Base-by-base conservation (phyloP, 2,329 filamentous ascomycete genomes). In the Fusarium goolgardi region DNA sequence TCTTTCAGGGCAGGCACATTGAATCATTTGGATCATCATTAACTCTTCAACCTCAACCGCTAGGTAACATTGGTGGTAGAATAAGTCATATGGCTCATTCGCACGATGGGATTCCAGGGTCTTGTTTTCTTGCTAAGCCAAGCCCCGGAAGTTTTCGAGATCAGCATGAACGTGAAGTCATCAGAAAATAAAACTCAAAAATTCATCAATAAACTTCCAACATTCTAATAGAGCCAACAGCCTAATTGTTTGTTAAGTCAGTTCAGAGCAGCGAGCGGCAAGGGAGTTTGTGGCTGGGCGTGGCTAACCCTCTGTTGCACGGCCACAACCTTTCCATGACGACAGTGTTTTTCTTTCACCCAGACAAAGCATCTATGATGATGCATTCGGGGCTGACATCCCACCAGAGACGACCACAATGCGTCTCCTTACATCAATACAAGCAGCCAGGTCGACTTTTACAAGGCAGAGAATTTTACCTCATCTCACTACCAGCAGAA, bases 301-400 rank as follows among this genome's bases (percentile, higher is more conserved):
- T 12, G 45, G 13, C 45, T 39, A 13, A 25, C 27, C 18, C 47
- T 55, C 21, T 13, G 4, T 2, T 16, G 41, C 50, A 35, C 37
- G 29, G 55, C 60, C 44, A 55, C 60, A 29, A 21, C 18, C 32
- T 6, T 65, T 56, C 61, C 44, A 65, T 65, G 61, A 65, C 55
- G 63, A 65, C 40, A 44, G 23, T 46, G 39, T 49, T 49, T 49
- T 31, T 20, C 18, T 43, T 21, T 35, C 23, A 32, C 12, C 10
- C 35, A 59, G 34, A 25, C 15, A 58, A 12, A 50, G 23, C 13
- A 37, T 35, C 21, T 9, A 20, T 10, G 16, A 55, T 45, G 11
- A 55, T 51, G 32, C 12, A 10, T 15, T 37, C 7, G 6, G 23
- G 32, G 23, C 15, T 13, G 15, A n/a, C 6, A 15, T 35, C 8